These are phyloP conservation scores for Coemansia guatemalensis DNA, from an alignment of 192 early-diverging fungal genomes.

Conservation along the genomic window DNA sequence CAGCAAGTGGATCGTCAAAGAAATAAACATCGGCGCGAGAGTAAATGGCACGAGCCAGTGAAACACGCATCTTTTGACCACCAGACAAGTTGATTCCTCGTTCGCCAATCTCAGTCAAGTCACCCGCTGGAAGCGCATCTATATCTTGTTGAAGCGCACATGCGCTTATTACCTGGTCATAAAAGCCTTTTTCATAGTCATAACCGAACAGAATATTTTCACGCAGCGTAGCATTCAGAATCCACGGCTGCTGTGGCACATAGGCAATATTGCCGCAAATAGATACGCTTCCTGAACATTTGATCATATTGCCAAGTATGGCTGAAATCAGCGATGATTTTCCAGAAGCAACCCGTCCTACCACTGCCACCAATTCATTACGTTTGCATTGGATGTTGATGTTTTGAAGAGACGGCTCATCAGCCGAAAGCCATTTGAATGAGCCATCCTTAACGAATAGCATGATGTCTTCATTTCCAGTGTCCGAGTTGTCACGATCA, in stretches of 20 bases:
- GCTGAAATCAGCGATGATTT: no score
- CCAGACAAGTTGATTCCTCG: slow-evolving; percentile 84
- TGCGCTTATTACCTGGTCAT: slow-evolving; percentile 56
- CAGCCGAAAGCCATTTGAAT: slow-evolving; percentile 59
- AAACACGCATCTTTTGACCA: slow-evolving; percentile 76
- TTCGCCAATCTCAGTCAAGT: slow-evolving; percentile 60
- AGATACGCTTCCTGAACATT: no score
- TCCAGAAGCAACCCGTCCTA: slow-evolving; percentile 8
- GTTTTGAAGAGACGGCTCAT: slow-evolving; percentile 32
- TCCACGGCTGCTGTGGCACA: no score
- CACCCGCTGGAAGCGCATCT: slow-evolving; percentile 57
- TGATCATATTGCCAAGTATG: no score
- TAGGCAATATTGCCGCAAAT: no score
- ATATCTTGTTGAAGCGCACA: slow-evolving; percentile 59
- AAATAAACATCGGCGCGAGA: slow-evolving; percentile 82
- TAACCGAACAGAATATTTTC: slow-evolving; percentile 62
- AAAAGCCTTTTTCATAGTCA: slow-evolving; percentile 54
- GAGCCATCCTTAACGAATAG: slow-evolving; percentile 28
- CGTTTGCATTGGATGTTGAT: slow-evolving; percentile 47
- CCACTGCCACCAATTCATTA: slow-evolving; percentile 58
- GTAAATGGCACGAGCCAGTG: slow-evolving; percentile 73
- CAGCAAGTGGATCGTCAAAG: slow-evolving; percentile 58
- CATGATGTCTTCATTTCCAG: slow-evolving; percentile 11
- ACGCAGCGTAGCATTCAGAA: no score
- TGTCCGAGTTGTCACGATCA: slow-evolving; percentile 12